Percentiles rank a stretch among this genome's conserved stretches.
Evolutionary conservation across 2,329 filamentous ascomycete genomes (phyloP).

Genomic region (Paracoccidioides brasiliensis): DNA sequence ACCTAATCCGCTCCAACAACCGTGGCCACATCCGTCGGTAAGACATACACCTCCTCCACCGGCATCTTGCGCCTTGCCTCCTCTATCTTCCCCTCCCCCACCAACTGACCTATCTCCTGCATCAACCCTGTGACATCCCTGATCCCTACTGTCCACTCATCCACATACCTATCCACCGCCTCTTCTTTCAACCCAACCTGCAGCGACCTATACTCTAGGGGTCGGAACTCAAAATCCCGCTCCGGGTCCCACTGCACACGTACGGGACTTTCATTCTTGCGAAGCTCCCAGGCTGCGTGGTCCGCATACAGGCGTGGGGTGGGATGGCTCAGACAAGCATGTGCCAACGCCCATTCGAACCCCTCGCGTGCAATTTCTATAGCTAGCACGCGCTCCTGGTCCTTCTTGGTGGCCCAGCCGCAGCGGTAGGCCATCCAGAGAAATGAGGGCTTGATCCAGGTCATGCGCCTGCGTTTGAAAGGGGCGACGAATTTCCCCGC

Average conservation of each 20-base stretch:
- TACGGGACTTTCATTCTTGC: slow-evolving; percentile 23
- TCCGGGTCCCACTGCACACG: slow-evolving; percentile 56
- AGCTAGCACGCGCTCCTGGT: slow-evolving; percentile 45
- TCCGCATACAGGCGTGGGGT: slow-evolving; percentile 7
- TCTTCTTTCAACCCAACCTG: slow-evolving; percentile 46
- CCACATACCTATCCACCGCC: slow-evolving; percentile 35
- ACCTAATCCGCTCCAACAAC: slow-evolving; percentile 5
- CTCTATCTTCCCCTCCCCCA: slow-evolving; percentile 32
- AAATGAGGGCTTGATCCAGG: slow-evolving; percentile 53
- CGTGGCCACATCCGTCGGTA: slow-evolving; percentile 7
- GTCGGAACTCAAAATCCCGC: slow-evolving; percentile 33
- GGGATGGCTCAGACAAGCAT: slow-evolving; percentile 19
- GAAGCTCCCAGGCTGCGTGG: slow-evolving; percentile 14
- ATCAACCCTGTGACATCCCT: slow-evolving; percentile 47
- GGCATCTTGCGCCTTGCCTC: slow-evolving; percentile 13
- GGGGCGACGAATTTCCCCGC: slow-evolving; percentile 39
- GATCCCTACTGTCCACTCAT: slow-evolving; percentile 42
- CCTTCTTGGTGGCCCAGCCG: slow-evolving; percentile 44
- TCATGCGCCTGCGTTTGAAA: slow-evolving; percentile 46
- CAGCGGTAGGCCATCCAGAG: slow-evolving; percentile 52
- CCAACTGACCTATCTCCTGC: slow-evolving; percentile 33
- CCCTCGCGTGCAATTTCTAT: slow-evolving; percentile 40
- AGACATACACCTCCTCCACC: slow-evolving; percentile 7
- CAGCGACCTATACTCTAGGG: slow-evolving; percentile 42
- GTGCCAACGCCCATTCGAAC: slow-evolving; percentile 37